phyloP scores from a whole-genome alignment of 116 monocot genomes.

The Posidonia oceanica region DNA sequence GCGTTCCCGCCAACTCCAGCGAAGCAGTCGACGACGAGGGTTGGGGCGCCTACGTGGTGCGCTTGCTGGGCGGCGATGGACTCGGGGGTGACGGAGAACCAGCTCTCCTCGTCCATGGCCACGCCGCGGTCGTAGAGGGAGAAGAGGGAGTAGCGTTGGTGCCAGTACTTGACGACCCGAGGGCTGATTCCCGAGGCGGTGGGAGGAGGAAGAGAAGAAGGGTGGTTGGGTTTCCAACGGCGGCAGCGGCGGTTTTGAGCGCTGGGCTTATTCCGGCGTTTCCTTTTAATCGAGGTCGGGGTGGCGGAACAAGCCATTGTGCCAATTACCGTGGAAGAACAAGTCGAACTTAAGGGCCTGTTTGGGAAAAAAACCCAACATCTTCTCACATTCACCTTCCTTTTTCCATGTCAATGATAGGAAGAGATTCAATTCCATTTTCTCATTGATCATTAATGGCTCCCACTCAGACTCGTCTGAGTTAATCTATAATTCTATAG shows the following conservation, averaged over 20 bases:
- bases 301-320: too few relatives aligned
- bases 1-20: slow-evolving; percentile 65
- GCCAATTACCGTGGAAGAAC: too few relatives aligned
- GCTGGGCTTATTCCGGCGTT: background rate
- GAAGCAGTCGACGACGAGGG: slow-evolving; percentile 50
- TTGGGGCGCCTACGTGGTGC: slow-evolving; percentile 11
- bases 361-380: too few relatives aligned
- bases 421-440: too few relatives aligned
- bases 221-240: background rate
- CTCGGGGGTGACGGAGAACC: slow-evolving; percentile 82
- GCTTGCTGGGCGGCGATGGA: slow-evolving; percentile 45
- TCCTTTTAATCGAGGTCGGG: too few relatives aligned
- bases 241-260: background rate
- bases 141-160: slow-evolving; percentile 59
- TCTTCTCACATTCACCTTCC: too few relatives aligned
- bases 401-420: too few relatives aligned
- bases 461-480: too few relatives aligned
- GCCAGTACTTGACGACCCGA: slow-evolving; percentile 37
- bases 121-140: slow-evolving; percentile 51
- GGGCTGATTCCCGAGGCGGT: background rate
- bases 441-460: too few relatives aligned
- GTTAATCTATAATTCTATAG: too few relatives aligned
- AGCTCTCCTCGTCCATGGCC: slow-evolving; percentile 64
- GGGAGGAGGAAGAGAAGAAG: background rate
- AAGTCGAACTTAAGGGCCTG: too few relatives aligned